A percentile compares a stretch with the other conserved stretches of the same genome.
Conservation (phyloP, 2,329 filamentous ascomycete genomes). For the Cladosporium sphaerospermum region DNA sequence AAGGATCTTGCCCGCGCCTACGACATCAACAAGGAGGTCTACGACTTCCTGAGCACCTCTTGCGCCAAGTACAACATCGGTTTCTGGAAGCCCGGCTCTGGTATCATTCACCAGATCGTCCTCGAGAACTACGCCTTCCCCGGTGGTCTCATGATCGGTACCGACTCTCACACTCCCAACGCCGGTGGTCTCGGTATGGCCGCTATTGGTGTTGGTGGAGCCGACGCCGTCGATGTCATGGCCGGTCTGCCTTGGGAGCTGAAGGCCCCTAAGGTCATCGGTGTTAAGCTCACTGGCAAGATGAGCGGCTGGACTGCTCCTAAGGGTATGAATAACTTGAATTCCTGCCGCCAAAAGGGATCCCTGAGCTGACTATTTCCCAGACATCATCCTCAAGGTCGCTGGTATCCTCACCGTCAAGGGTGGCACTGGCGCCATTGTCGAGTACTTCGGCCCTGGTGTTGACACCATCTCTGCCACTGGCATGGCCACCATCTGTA, state of each 20-base stretch:
- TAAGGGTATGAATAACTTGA: conserved; percentile 62
- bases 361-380: neutral
- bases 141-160: conserved; percentile 94
- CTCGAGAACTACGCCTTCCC: conserved; percentile 99
- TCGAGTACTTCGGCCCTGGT: conserved; percentile 63
- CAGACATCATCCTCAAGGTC: conserved; percentile 94
- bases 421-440: conserved; percentile 89
- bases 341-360: neutral
- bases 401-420: conserved; percentile 96
- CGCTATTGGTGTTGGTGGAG: conserved; percentile 92
- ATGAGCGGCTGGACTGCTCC: conserved; percentile 87
- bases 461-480: conserved; percentile 69
- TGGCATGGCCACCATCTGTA: conserved; percentile 77
- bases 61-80: conserved; percentile 99
- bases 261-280: conserved; percentile 95
- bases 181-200: conserved; percentile 92
- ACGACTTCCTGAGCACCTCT: conserved; percentile 88
- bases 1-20: conserved; percentile 91
- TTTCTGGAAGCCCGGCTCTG: conserved; percentile 98
- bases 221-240: conserved; percentile 98
- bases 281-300: conserved; percentile 87
- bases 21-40: conserved; percentile 97
- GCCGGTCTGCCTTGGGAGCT: conserved; percentile 95
- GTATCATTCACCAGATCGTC: conserved; percentile 98
- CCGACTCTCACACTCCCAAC: conserved; percentile 96